A percentile compares a stretch with the other conserved stretches of the same genome.
phyloP scores from a whole-genome alignment of 1,284 basidiomycete species.

The Cutaneotrichosporon curvatum region DNA sequence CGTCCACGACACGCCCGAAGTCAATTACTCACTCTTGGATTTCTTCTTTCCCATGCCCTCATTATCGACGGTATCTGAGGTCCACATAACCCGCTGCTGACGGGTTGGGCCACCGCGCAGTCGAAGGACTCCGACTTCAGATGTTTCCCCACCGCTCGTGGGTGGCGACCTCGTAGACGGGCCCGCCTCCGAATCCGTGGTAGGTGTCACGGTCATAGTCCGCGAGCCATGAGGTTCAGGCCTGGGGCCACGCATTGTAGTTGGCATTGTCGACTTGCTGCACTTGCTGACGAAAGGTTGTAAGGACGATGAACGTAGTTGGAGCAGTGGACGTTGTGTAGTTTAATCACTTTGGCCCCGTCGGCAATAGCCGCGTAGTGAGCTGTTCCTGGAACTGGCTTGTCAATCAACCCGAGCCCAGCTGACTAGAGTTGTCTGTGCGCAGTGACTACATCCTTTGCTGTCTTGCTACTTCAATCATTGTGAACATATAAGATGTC shows the following conservation, averaged over 20 bases:
- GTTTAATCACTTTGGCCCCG: no score
- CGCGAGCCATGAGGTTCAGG: conserved; percentile 23
- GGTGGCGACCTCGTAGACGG: conserved; percentile 7
- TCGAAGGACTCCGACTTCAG: conserved; percentile 33
- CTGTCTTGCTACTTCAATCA: no score
- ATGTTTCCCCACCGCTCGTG: conserved; percentile 8
- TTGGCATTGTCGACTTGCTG: conserved; percentile 41
- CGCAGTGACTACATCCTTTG: no score
- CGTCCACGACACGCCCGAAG: no score
- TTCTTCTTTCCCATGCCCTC: conserved; percentile 49
- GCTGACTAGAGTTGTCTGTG: no score
- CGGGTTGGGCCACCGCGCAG: conserved; percentile 39
- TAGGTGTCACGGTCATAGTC: conserved; percentile 23
- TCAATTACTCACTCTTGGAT: conserved; percentile 48
- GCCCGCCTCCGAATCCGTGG: conserved; percentile 13
- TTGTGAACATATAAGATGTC: no score
- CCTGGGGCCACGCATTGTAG: conserved; percentile 25
- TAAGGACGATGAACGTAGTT: no score
- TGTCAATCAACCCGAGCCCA: no score
- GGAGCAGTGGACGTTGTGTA: no score
- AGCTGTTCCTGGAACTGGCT: no score
- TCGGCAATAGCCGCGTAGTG: no score
- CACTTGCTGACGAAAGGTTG: not conserved
- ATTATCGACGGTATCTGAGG: conserved; percentile 48
- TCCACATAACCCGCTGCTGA: conserved; percentile 44